Percentiles rank a stretch among this genome's conserved stretches.
These are phyloP conservation scores for Mycena vitilis DNA, from an alignment of 768 basidiomycete species.

Conservation along the genomic window DNA sequence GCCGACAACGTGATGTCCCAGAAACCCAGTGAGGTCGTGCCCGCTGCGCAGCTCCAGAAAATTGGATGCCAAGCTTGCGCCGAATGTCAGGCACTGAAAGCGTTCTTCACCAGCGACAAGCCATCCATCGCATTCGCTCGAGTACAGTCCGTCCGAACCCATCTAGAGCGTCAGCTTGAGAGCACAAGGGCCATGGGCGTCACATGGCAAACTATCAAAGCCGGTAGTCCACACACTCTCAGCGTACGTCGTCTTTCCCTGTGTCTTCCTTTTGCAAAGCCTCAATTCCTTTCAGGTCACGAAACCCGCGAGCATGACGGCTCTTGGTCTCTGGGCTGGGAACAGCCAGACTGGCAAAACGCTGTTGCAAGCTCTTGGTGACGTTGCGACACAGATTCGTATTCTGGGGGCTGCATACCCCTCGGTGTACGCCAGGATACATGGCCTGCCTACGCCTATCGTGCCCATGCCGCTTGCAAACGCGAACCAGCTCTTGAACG, in stretches of 20 bases:
- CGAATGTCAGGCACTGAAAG: constrained; percentile 17
- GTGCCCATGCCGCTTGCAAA: constrained; percentile 17
- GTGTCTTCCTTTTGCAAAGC: no score
- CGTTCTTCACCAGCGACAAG: constrained; percentile 28
- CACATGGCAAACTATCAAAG: constrained; percentile 11
- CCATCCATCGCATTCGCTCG: constrained; percentile 5
- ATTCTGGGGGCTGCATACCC: constrained; percentile 24
- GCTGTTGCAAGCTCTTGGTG: constrained; percentile 27
- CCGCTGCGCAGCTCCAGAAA: constrained; percentile 13
- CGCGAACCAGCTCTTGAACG: constrained; percentile 13
- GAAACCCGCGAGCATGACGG: constrained; percentile 36
- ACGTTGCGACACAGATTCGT: constrained; percentile 19
- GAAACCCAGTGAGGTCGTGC: constrained; percentile 27
- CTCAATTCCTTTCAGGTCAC: constrained; percentile 23
- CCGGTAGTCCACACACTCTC: constrained; percentile 31
- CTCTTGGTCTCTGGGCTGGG: constrained; percentile 26
- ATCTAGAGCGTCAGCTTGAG: constrained; percentile 30
- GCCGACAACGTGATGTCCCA: constrained; percentile 28
- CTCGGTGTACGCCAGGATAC: constrained; percentile 21
- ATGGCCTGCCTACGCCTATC: neutral
- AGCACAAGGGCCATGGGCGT: constrained; percentile 25
- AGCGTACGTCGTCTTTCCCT: constrained; percentile 9
- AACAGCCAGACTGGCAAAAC: constrained; percentile 25
- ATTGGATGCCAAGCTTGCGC: constrained; percentile 26
- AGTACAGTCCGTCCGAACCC: constrained; percentile 18